phyloP scores from a whole-genome alignment of 2,329 filamentous ascomycete species.

The Zymoseptoria brevis region DNA sequence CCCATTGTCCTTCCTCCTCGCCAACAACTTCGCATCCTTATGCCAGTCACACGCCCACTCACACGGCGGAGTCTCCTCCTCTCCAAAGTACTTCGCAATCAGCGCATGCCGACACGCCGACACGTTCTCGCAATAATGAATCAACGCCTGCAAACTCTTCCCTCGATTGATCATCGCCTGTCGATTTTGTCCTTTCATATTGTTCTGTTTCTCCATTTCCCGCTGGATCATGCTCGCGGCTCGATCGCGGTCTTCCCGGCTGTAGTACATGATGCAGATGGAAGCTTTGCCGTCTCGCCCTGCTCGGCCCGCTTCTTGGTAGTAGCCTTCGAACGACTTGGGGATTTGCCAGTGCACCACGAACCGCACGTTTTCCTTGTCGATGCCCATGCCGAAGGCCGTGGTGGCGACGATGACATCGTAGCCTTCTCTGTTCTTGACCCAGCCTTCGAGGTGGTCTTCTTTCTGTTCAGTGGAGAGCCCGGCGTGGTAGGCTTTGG shows the following conservation, averaged over 20 bases:
- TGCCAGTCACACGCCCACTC: slow-evolving; percentile 44
- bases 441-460: slow-evolving; percentile 63
- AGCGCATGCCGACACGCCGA: slow-evolving; percentile 64
- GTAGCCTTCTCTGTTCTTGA: slow-evolving; percentile 65
- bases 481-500: slow-evolving; percentile 65
- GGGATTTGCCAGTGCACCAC: slow-evolving; percentile 92
- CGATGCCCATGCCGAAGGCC: slow-evolving; percentile 96
- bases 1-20: slow-evolving; percentile 36
- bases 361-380: slow-evolving; percentile 90
- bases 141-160: slow-evolving; percentile 48
- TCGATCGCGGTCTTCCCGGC: slow-evolving; percentile 73
- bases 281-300: slow-evolving; percentile 83
- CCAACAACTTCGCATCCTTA: slow-evolving; percentile 37
- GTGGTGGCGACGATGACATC: slow-evolving; percentile 93
- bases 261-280: slow-evolving; percentile 85
- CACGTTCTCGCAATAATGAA: slow-evolving; percentile 74
- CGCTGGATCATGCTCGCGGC: slow-evolving; percentile 49
- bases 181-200: slow-evolving; percentile 27
- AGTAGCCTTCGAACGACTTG: slow-evolving; percentile 91
- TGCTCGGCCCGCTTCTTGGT: slow-evolving; percentile 88
- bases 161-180: slow-evolving; percentile 34
- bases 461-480: slow-evolving; percentile 60
- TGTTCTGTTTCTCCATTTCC: slow-evolving; percentile 31
- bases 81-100: slow-evolving; percentile 72
- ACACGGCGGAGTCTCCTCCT: slow-evolving; percentile 35